phyloP scores from a whole-genome alignment of 768 basidiomycete species.

The Lactarius tabidus region DNA sequence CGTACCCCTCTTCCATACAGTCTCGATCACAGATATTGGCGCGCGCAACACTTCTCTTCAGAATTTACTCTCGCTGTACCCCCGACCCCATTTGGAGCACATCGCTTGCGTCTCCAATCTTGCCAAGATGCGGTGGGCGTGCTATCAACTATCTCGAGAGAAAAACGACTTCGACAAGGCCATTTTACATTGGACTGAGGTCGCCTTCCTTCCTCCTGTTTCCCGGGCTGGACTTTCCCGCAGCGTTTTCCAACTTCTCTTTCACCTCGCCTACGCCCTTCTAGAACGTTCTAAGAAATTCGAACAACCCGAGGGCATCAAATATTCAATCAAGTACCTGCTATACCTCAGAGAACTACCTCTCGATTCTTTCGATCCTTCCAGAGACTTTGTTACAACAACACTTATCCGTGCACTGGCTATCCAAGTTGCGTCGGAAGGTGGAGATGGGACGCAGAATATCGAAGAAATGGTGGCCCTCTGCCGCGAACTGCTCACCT shows the following conservation, averaged over 20 bases:
- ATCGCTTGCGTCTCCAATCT: not conserved
- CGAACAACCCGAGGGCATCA: not conserved
- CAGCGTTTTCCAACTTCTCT: not conserved
- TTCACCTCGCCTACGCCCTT: not conserved
- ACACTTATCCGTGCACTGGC: not conserved
- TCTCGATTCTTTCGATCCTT: not conserved
- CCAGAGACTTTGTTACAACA: not conserved
- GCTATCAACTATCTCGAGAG: not conserved
- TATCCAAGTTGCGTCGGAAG: not conserved
- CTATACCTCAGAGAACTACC: not conserved
- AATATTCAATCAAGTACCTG: not conserved
- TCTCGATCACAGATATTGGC: not conserved
- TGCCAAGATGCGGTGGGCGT: not conserved
- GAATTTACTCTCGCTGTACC: not conserved
- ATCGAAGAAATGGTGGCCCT: not conserved
- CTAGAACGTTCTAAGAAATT: not conserved
- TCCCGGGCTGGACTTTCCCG: accelerated
- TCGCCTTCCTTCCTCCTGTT: not conserved
- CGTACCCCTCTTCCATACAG: not conserved
- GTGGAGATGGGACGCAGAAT: not conserved
- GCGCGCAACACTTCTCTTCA: accelerated
- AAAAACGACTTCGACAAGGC: not conserved
- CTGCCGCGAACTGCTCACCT: not conserved
- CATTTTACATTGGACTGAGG: not conserved
- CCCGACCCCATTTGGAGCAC: not conserved